phyloP scores from a whole-genome alignment of 225 moss, liverwort and hornwort genomes.

The Thuidium tamariscinum region DNA sequence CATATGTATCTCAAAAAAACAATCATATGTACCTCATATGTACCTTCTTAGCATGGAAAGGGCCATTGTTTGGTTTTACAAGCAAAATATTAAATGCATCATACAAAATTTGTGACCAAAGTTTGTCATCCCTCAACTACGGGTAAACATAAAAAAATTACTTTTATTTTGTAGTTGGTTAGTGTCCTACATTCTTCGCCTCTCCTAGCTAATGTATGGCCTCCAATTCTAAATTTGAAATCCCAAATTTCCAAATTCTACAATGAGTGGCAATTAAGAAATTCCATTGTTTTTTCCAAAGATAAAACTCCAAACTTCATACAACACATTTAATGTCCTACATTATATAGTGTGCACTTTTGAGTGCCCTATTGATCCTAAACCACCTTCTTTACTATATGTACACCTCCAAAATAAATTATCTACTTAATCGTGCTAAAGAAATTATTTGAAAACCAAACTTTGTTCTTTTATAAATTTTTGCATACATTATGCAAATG shows the following conservation, averaged over 20 bases:
- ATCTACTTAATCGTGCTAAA: too few species aligned
- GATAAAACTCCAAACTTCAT: accelerated
- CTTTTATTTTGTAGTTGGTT: not conserved
- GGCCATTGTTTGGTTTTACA: not conserved
- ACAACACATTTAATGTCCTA: not conserved
- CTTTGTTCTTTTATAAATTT: too few species aligned
- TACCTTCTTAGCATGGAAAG: accelerated
- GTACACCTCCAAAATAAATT: too few species aligned
- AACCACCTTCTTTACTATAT: too few species aligned
- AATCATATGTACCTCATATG: too few species aligned
- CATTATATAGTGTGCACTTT: too few species aligned
- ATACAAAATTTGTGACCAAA: too few species aligned
- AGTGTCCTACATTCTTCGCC: not conserved
- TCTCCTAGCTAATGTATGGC: not conserved
- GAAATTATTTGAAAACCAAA: too few species aligned
- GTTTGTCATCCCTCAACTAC: not conserved
- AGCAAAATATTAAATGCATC: accelerated
- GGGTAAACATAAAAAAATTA: not conserved
- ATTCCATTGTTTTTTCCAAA: not conserved
- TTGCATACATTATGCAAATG: too few species aligned
- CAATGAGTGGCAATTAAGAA: too few species aligned
- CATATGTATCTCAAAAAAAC: accelerated
- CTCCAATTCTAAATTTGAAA: not conserved
- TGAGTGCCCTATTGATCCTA: too few species aligned
- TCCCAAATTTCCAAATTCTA: too few species aligned